These are phyloP conservation scores for Xylaria sp. DNA, from an alignment of 2,329 filamentous ascomycete genomes.

Conservation along the genomic window DNA sequence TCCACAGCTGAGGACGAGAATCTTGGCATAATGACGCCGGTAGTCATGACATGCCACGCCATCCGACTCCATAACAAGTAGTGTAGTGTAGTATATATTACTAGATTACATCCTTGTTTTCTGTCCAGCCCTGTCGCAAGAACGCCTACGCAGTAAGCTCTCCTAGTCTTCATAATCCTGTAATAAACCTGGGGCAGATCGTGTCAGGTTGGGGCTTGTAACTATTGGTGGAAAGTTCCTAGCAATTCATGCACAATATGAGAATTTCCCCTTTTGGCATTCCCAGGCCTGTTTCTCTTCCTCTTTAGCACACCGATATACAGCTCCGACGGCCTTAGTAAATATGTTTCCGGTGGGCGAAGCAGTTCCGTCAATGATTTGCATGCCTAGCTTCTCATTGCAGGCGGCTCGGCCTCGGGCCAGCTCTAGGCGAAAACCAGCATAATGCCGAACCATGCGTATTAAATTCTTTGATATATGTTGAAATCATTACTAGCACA, in stretches of 20 bases:
- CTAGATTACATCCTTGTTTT: neutral
- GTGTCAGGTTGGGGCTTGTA: neutral
- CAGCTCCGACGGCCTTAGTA: constrained; percentile 7
- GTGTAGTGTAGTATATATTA: no score
- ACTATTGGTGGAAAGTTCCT: constrained; percentile 36
- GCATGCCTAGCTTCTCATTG: constrained; percentile 1
- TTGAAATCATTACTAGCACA: neutral
- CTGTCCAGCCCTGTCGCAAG: no score
- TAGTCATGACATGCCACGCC: neutral
- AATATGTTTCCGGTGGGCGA: constrained; percentile 7
- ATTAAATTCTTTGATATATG: constrained; percentile 24
- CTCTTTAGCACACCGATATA: neutral
- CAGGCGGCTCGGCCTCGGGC: constrained; percentile 28
- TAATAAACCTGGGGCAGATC: neutral
- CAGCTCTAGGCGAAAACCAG: constrained; percentile 27
- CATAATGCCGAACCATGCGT: constrained; percentile 12
- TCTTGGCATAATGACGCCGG: neutral
- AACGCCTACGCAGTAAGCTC: neutral
- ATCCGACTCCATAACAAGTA: neutral
- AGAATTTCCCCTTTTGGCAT: constrained; percentile 23
- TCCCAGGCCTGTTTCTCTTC: constrained; percentile 1
- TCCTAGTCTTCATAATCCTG: neutral
- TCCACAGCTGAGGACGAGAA: no score
- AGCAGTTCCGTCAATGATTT: constrained; percentile 21
- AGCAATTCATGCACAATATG: constrained; percentile 4